A percentile compares a stretch with the other conserved stretches of the same genome.
Evolutionary conservation across 2,329 filamentous ascomycete species (phyloP).

Genomic region (Aspergillus alliaceus): DNA sequence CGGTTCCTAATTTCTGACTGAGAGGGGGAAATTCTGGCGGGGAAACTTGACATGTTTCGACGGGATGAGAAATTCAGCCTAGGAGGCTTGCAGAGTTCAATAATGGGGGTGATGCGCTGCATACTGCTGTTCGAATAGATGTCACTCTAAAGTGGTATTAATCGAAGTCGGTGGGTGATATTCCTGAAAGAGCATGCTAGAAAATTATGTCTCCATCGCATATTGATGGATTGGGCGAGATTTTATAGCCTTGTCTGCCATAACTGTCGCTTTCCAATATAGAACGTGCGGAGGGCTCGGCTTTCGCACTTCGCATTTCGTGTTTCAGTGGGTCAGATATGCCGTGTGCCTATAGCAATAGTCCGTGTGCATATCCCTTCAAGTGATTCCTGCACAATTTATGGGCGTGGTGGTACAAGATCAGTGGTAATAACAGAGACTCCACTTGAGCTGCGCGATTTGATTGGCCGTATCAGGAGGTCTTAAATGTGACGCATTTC

Average conservation of each 20-base stretch:
- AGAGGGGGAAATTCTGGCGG: conserved; percentile 42
- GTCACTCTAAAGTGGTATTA: not conserved
- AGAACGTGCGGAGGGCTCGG: not conserved
- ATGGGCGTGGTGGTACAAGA: not conserved
- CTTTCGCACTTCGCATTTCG: not conserved
- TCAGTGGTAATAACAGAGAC: not conserved
- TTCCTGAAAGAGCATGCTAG: not conserved
- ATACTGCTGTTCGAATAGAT: not conserved
- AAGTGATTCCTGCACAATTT: too few species aligned
- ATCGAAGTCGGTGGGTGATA: too few species aligned
- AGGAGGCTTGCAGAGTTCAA: not conserved
- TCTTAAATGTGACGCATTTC: not conserved
- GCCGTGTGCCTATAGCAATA: not conserved
- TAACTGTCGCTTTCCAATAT: not conserved
- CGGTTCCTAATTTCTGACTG: conserved; percentile 41
- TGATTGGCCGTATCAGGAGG: not conserved
- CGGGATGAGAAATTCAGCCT: not conserved
- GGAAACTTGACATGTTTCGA: conserved; percentile 9
- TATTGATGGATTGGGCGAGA: not conserved
- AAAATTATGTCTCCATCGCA: not conserved
- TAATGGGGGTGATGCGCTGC: not conserved
- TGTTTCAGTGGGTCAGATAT: not conserved
- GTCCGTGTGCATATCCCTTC: not conserved
- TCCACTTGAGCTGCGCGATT: not conserved
- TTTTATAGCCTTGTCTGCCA: not conserved